Evolutionary conservation across 331 rosid genomes (phyloP), one percentile per base, ranked within the genome.

Genomic region (Saraca asoca): DNA sequence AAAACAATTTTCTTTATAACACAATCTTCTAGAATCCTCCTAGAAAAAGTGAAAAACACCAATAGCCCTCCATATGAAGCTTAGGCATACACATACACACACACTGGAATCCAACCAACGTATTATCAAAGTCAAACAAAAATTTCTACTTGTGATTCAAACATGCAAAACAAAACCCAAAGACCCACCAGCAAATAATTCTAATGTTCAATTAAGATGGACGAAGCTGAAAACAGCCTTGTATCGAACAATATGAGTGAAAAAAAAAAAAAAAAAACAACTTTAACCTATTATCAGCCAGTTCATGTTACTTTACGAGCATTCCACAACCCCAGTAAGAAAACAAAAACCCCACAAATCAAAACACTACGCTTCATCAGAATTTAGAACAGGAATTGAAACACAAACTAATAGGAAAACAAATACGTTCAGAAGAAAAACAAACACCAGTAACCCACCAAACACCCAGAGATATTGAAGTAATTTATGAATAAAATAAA

Each of bases 81-180:
- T 17, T 10, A 39, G 17, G 46, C 69, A 58, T 48, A 58, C 58
- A 18, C 33, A 9, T 6, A 53, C 3, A 34, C 7, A 3, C 12
- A 57, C 54, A 64, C 58, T 33, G 14, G 69, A 72, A 34, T 20
- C 64, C 69, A 52, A 35, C 62, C 62, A 69, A 15, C 4, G 15
- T 35, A 74, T 29, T 24, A 74, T 29, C 51, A 51, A 65, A 24
- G 31, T 24, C 59, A 45, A 5, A 52, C 48, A 48, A 15, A 41
- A 43, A 56, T 5, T 29, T 24, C 44, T 17, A 62, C 15, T 5
- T 8, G 51, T 16, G 18, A 58, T 9, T 65, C 44, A 33, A 65
- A 11, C 74, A 65, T 53, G 64, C 71, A 65, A 46, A 60, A 29
- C 65, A 53, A n/a, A 58, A 42, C 42, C 66, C 67, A 24, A 44